Base-by-base conservation (phyloP, 371 early-diverging fungal genomes). In the Actinomortierella wolfii region DNA sequence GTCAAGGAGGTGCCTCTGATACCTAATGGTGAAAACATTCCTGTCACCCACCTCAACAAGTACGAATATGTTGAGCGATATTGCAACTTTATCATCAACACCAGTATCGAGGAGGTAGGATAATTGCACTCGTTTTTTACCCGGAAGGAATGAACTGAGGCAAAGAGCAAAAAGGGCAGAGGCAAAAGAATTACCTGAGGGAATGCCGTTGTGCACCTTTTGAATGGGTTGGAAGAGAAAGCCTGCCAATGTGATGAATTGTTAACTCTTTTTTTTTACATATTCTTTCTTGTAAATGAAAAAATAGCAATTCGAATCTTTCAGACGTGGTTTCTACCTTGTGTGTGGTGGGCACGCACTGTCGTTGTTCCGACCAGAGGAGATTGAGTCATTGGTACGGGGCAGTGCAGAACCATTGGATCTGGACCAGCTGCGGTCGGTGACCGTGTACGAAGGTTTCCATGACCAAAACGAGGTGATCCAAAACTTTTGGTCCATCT, bases 311-410 rank as follows among this genome's bases (percentile, higher is more conserved):
- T 98, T 97, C 77, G 91, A 91, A 29, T 90, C 93, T 0, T 96
- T 99, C 69, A 83, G 86, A 55, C 86, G 89, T 15, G 99, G 99
- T 11, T 97, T 99, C 64, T 89, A 92, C 78, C 84, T 89, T 51
- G 94, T 98, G 1, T 92, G 96, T 62, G 92, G 94, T 46, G 92
- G 96, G 21, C 94, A 94, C 65, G 95, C 97, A 2, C 76, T 95
- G 34, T 89, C 90, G 59, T 76, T 97, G 45, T 97, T 98, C 77
- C 85, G 89, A 53, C 94, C 99, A 1, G 92, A 94, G 77, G 99
- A 99, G 70, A 93, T 99, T 45, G 99, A 99, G 73, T 79, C 93
- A 63, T 87, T 99, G 63, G 94, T 99, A 20, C 87, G 95, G 50
- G 99, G 99, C 15, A 92, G 92, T 25, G 92, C 89, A 40, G 92